Evolutionary conservation across 257 asterid genomes (phyloP).

Genomic region (Catharanthus roseus): DNA sequence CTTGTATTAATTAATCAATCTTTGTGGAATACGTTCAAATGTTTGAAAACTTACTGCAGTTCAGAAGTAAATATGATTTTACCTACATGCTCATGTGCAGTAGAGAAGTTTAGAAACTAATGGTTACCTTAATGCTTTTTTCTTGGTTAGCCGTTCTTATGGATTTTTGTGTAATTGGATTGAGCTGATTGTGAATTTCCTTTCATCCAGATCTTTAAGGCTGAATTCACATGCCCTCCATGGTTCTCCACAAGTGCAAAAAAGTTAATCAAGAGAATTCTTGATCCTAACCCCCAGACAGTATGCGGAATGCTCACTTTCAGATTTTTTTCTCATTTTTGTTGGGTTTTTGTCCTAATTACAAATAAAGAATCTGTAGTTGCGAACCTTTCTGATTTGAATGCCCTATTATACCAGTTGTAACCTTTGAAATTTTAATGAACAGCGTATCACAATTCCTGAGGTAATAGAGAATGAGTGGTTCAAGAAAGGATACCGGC

Average conservation of each 20-base stretch:
- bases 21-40: neutral
- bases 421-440: conserved; percentile 2
- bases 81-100: neutral
- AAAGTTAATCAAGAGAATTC: conserved; percentile 78
- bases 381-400: neutral
- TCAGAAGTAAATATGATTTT: neutral
- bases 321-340: neutral
- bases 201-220: conserved; percentile 74
- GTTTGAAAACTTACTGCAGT: neutral
- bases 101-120: neutral
- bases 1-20: neutral
- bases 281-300: conserved; percentile 88
- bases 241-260: conserved; percentile 87
- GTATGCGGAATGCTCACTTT: conserved; percentile 30
- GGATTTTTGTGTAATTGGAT: neutral
- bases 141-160: neutral
- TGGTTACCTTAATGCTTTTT: neutral
- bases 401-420: neutral
- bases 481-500: conserved; percentile 91
- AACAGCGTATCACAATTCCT: conserved; percentile 74
- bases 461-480: conserved; percentile 84
- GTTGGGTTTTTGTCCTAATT: neutral
- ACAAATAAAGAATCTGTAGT: too few species aligned
- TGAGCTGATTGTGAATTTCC: conserved; percentile 14
- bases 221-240: conserved; percentile 78